phyloP scores from a whole-genome alignment of 306 rosid species.

The Inga laurina region DNA sequence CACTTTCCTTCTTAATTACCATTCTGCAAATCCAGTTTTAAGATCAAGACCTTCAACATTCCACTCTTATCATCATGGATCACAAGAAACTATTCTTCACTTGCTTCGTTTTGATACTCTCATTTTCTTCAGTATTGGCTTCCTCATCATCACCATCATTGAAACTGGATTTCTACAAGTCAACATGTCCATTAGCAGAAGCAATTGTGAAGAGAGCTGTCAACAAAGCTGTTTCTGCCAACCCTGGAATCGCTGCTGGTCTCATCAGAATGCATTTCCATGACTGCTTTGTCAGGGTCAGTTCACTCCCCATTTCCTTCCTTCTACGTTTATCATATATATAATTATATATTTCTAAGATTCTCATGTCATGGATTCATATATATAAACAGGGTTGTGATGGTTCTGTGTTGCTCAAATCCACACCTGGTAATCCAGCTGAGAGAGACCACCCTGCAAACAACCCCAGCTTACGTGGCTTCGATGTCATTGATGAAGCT shows the following conservation, averaged over 20 bases:
- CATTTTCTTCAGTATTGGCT: not conserved
- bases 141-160: not conserved
- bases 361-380: too few species aligned
- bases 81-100: not conserved
- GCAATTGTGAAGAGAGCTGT: not conserved
- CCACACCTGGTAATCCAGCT: not conserved
- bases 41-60: not conserved
- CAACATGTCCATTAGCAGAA: not conserved
- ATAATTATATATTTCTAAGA: too few species aligned
- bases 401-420: not conserved
- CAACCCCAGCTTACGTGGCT: conserved; percentile 40
- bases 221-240: not conserved
- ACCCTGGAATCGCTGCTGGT: not conserved
- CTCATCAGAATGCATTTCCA: conserved; percentile 36
- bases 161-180: conserved; percentile 4
- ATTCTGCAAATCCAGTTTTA: not conserved
- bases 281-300: conserved; percentile 49
- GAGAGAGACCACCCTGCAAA: not conserved
- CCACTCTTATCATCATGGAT: not conserved
- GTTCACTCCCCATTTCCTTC: not conserved
- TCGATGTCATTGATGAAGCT: not conserved
- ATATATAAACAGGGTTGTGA: conserved; percentile 30
- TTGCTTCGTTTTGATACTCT: not conserved
- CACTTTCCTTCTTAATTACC: not conserved
- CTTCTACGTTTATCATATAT: not conserved